Conservation (phyloP, 2,329 filamentous ascomycete species). For the Onygenales sp. region DNA sequence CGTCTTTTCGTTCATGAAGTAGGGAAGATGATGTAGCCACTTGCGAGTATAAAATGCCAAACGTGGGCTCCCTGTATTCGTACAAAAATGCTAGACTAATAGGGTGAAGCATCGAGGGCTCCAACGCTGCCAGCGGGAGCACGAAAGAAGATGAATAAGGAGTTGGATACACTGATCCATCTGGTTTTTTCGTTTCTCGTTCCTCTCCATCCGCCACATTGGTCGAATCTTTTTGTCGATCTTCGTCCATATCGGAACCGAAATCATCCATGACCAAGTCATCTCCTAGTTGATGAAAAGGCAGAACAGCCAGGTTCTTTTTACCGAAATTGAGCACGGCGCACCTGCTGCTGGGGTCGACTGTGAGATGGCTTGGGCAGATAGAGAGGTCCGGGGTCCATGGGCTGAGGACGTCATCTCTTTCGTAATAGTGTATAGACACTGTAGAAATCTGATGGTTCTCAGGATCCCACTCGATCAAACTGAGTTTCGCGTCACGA, state of each 20-base stretch:
- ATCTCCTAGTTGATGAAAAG: constrained; percentile 77
- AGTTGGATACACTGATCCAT: constrained; percentile 36
- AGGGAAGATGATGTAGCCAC: constrained; percentile 65
- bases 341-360: constrained; percentile 86
- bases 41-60: constrained; percentile 81
- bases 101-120: constrained; percentile 77
- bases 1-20: constrained; percentile 66
- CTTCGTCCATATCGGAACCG: constrained; percentile 70
- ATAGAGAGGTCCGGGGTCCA: constrained; percentile 69
- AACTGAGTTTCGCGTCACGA: constrained; percentile 83
- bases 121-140: constrained; percentile 76
- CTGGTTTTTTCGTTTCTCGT: constrained; percentile 23
- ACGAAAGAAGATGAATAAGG: constrained; percentile 90
- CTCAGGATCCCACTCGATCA: constrained; percentile 88
- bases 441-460: constrained; percentile 71
- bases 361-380: constrained; percentile 71
- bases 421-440: constrained; percentile 97
- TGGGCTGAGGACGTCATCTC: constrained; percentile 76
- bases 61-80: constrained; percentile 95
- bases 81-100: constrained; percentile 88
- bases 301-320: constrained; percentile 83
- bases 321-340: constrained; percentile 87
- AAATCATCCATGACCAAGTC: constrained; percentile 88
- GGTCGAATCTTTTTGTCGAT: constrained; percentile 41
- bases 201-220: constrained; percentile 21